Evolutionary conservation across 768 basidiomycete species (phyloP), one percentile per base, ranked within the genome.

Genomic region (Tricholoma sp.): DNA sequence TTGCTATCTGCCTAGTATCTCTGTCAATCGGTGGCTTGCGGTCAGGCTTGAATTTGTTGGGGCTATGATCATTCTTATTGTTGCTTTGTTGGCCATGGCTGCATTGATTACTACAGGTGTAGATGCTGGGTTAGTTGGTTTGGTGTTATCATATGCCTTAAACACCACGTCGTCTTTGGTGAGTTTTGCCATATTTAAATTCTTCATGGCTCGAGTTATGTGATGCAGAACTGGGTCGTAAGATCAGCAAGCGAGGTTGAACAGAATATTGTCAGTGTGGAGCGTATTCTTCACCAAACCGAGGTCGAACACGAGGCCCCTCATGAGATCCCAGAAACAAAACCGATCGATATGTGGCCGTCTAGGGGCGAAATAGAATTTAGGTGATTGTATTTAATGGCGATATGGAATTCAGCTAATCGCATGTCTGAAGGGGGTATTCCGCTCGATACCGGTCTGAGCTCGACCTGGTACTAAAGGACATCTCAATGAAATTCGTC

Each of bases 201-300:
- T 14, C 9, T 12, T 18, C 32, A 47, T 18, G 8, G 52, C 5
- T 50, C 51, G 51, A 19, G 6, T 61, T 27, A 52, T 6, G 12
- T 39, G 8, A 39, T 63, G 31, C 62, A 64, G 63, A 64, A 64
- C 43, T 64, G 89, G 89, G 77, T 91, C 5, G 89, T 92, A 24
- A 82, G 89, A 29, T 85, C 86, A 12, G 85, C 88, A 2, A 89
- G 86, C 63, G 94, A 95, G 69, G 90, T 94, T 11, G 94, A 96
- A 67, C 89, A 94, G 64, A 91, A 91, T 62, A 86, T 93, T 63
- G 91, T 94, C 58, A 91, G 89, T 64, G 89, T 92, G 14, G 94
- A 96, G 68, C 85, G 93, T 5, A 88, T 95, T 53, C 69, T 90
- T 24, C 86, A 94, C 63, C 95, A 97, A 64, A 85, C 84, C 24